Evolutionary conservation across 1,139 yeast genomes (phyloP).

Genomic region (Ashbya aceris): DNA sequence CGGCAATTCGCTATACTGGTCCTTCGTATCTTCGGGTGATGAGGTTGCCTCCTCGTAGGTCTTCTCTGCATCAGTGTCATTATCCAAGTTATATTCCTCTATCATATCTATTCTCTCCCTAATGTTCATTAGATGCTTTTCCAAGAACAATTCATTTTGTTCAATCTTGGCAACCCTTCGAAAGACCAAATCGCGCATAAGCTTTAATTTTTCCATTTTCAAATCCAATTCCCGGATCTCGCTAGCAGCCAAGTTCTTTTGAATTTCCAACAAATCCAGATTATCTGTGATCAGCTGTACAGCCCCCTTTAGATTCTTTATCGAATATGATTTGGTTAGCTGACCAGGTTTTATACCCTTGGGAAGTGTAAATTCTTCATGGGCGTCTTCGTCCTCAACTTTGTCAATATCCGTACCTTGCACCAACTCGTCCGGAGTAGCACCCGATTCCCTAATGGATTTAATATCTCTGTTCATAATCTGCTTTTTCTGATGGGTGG

Average conservation of each 20-base stretch:
- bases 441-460: conserved; percentile 11
- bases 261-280: conserved; percentile 47
- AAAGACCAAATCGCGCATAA: conserved; percentile 43
- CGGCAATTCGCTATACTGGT: not conserved
- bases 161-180: conserved; percentile 52
- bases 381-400: conserved; percentile 10
- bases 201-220: conserved; percentile 42
- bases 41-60: conserved; percentile 13
- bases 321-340: conserved; percentile 35
- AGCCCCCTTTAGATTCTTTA: conserved; percentile 31
- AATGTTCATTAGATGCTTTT: conserved; percentile 37
- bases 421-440: conserved; percentile 9
- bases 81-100: conserved; percentile 27
- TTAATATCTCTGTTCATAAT: conserved; percentile 11
- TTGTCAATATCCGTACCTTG: conserved; percentile 8
- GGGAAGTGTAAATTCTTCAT: conserved; percentile 27
- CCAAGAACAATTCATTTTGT: conserved; percentile 46
- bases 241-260: conserved; percentile 53
- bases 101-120: conserved; percentile 34
- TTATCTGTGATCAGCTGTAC: conserved; percentile 37
- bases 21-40: conserved; percentile 7
- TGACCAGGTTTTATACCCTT: conserved; percentile 33
- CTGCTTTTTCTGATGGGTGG: conserved; percentile 14
- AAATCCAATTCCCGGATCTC: conserved; percentile 56
- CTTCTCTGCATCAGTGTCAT: conserved; percentile 19